phyloP scores from a whole-genome alignment of 805 yeast species.

The Candida suzukii region DNA sequence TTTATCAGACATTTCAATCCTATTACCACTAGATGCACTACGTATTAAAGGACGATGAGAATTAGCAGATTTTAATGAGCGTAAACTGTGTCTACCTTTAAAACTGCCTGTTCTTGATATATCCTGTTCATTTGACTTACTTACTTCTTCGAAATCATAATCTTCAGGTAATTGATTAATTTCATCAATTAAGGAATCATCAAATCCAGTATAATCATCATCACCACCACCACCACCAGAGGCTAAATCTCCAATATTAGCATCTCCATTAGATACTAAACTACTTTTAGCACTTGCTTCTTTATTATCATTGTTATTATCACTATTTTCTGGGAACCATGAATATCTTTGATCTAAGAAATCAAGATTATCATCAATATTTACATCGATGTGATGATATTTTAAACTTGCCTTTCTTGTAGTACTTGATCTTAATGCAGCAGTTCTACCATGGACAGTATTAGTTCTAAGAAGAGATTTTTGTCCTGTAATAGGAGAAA shows the following conservation, averaged over 20 bases:
- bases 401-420: constrained; percentile 5
- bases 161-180: constrained; percentile 30
- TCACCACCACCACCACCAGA: background rate
- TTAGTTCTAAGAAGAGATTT: background rate
- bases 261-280: background rate
- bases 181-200: constrained; percentile 27
- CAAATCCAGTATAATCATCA: constrained; percentile 7
- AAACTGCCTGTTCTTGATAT: background rate
- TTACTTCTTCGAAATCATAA: constrained; percentile 22
- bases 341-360: constrained; percentile 17
- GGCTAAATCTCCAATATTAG: background rate
- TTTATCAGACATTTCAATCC: constrained; percentile 15
- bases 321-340: constrained; percentile 25
- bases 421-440: background rate
- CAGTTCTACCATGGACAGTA: background rate
- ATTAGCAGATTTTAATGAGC: constrained; percentile 1
- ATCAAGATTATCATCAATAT: constrained; percentile 12
- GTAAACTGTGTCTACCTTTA: background rate
- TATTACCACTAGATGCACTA: constrained; percentile 5
- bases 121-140: too few species aligned
- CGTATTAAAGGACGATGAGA: background rate
- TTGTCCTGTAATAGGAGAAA: too few species aligned
- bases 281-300: background rate
- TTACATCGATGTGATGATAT: constrained; percentile 11
- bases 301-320: background rate